phyloP scores from a whole-genome alignment of 768 basidiomycete species.

The Lactifluus rugatus region DNA sequence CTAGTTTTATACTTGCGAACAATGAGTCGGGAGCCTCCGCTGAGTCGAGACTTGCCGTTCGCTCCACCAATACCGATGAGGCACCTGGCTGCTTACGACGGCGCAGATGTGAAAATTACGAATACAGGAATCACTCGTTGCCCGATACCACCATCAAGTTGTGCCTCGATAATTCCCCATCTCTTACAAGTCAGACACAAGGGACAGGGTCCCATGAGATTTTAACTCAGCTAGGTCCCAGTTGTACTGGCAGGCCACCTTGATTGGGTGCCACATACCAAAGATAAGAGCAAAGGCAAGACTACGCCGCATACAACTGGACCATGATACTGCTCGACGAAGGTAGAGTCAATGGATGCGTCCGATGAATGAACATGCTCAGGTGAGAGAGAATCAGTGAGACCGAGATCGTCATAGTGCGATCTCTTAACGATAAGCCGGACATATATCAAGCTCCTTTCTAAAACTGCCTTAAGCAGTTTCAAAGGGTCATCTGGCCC shows the following conservation, averaged over 20 bases:
- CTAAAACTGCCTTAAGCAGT: constrained; percentile 18
- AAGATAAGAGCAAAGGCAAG: neutral
- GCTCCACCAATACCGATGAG: neutral
- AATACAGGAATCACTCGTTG: too few species aligned
- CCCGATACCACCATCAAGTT: neutral
- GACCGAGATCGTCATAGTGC: neutral
- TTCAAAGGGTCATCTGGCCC: constrained; percentile 78
- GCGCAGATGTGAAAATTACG: neutral
- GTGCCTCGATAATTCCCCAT: neutral
- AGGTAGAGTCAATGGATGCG: neutral
- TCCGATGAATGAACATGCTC: too few species aligned
- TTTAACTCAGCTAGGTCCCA: neutral
- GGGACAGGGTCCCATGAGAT: neutral
- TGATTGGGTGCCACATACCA: neutral
- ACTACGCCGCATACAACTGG: neutral
- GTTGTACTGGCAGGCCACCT: neutral
- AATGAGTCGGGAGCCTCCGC: neutral
- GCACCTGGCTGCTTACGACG: neutral
- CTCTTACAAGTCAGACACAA: neutral
- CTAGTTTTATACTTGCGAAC: neutral
- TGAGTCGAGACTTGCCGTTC: neutral
- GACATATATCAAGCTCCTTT: constrained; percentile 51
- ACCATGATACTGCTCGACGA: neutral
- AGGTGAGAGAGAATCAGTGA: neutral
- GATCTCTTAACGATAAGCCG: constrained; percentile 32